These are phyloP conservation scores for Nidula niveotomentosa DNA, from an alignment of 1,284 basidiomycete genomes.

Conservation along the genomic window DNA sequence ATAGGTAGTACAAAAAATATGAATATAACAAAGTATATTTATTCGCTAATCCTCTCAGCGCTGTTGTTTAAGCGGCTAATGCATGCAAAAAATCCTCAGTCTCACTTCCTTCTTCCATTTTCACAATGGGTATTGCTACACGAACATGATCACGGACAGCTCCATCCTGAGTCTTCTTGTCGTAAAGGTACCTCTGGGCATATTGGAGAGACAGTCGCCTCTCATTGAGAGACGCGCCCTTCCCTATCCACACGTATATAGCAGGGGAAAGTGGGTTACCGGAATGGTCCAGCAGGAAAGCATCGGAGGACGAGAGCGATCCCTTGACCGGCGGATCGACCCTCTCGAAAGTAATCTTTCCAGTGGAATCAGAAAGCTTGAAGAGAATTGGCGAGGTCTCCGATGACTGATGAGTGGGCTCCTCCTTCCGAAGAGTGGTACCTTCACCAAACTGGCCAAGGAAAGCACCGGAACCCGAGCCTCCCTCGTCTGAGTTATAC, in stretches of 20 bases:
- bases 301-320: slow-evolving; percentile 44
- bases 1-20: no score
- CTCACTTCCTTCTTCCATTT: slow-evolving; percentile 52
- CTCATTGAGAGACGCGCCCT: slow-evolving; percentile 44
- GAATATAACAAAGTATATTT: neutral
- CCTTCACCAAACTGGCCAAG: slow-evolving; percentile 41
- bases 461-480: slow-evolving; percentile 42
- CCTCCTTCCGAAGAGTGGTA: slow-evolving; percentile 14
- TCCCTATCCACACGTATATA: slow-evolving; percentile 61
- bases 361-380: slow-evolving; percentile 47
- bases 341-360: slow-evolving; percentile 34
- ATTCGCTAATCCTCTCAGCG: neutral
- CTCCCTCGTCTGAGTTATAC: slow-evolving; percentile 44
- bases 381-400: slow-evolving; percentile 30
- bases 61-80: slow-evolving; percentile 10
- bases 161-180: slow-evolving; percentile 24
- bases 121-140: slow-evolving; percentile 43
- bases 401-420: slow-evolving; percentile 4
- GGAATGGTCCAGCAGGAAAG: slow-evolving; percentile 46
- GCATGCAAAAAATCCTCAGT: slow-evolving; percentile 36
- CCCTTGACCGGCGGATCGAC: slow-evolving; percentile 27
- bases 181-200: slow-evolving; percentile 51
- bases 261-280: slow-evolving; percentile 31
- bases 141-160: slow-evolving; percentile 10
- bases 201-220: slow-evolving; percentile 50